Conservation (phyloP, 345 rosid genomes). For the Physaria fendleri region DNA sequence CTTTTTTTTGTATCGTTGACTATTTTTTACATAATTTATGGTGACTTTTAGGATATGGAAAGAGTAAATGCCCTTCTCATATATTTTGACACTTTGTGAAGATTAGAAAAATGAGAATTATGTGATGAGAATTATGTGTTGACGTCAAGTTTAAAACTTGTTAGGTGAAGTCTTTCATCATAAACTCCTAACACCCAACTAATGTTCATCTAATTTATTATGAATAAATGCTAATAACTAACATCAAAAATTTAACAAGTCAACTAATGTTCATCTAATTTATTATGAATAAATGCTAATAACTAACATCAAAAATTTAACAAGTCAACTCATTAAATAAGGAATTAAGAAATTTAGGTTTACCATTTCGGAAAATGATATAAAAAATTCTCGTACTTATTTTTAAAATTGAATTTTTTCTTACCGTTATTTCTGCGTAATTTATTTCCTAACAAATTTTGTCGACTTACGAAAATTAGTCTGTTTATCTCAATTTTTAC, state of each 20-base stretch:
- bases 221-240: not conserved
- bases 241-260: not conserved
- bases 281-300: not conserved
- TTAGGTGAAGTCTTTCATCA: conserved; percentile 5
- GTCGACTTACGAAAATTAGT: too few relatives aligned
- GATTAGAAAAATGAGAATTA: conserved; percentile 4
- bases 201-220: conserved; percentile 9
- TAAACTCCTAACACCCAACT: conserved; percentile 20
- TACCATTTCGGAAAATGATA: too few relatives aligned
- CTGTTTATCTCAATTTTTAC: too few relatives aligned
- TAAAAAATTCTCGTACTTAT: too few relatives aligned
- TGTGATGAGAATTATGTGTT: too few relatives aligned
- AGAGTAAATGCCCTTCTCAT: conserved; percentile 3
- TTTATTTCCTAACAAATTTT: too few relatives aligned
- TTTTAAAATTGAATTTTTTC: too few relatives aligned
- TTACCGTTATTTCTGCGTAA: too few relatives aligned
- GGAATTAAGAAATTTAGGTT: not conserved
- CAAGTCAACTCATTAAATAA: not conserved
- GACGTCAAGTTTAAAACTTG: conserved; percentile 14
- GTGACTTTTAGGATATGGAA: not conserved
- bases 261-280: conserved; percentile 3
- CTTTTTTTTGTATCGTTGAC: conserved; percentile 1
- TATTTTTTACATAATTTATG: not conserved
- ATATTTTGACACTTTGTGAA: conserved; percentile 9
- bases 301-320: not conserved